A percentile compares a stretch with the other conserved stretches of the same genome.
phyloP scores from a whole-genome alignment of 768 basidiomycete genomes.

The Rhodotorula graminis region DNA sequence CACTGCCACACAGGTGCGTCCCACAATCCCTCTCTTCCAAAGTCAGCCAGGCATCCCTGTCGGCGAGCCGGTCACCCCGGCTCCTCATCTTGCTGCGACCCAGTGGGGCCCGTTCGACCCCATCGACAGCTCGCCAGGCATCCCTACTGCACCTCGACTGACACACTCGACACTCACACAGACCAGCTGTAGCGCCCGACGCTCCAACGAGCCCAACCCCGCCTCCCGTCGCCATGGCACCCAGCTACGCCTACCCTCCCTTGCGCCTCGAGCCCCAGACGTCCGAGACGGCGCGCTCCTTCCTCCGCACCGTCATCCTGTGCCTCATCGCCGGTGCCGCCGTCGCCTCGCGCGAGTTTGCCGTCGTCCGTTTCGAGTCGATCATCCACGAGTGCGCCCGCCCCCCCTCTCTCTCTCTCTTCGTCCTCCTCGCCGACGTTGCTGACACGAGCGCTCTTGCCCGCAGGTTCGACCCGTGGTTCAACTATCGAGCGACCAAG shows the following conservation, averaged over 20 bases:
- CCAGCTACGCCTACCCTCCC: constrained; percentile 34
- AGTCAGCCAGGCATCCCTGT: no score
- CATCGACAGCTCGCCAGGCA: no score
- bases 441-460: background rate
- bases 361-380: constrained; percentile 96
- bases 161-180: no score
- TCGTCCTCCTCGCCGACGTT: background rate
- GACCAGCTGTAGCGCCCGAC: no score
- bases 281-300: constrained; percentile 50
- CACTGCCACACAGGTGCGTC: no score
- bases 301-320: constrained; percentile 85
- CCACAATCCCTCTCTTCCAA: no score
- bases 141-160: no score
- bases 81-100: no score
- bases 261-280: constrained; percentile 7
- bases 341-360: constrained; percentile 90
- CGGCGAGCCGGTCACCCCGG: no score
- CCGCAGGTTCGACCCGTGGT: constrained; percentile 60
- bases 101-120: no score
- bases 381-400: constrained; percentile 75
- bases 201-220: no score
- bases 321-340: constrained; percentile 74
- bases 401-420: no score
- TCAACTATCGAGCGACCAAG: constrained; percentile 93
- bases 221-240: constrained; percentile 4